Conservation (phyloP, 257 asterid species). For the Fraxinus excelsior region DNA sequence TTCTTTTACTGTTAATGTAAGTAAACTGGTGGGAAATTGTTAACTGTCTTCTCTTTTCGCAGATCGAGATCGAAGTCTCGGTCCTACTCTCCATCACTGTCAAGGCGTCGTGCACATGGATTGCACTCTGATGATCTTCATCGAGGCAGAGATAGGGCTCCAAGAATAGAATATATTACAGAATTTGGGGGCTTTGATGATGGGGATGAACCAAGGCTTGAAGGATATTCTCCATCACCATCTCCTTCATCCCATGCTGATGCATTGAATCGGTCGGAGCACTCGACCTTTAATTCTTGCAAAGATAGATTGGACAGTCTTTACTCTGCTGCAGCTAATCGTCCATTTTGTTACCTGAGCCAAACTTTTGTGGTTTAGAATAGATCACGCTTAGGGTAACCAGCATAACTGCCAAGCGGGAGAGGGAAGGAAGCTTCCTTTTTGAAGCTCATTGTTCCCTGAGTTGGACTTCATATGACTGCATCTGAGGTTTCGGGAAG, state of each 20-base stretch:
- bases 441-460: constrained; percentile 47
- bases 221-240: constrained; percentile 93
- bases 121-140: constrained; percentile 52
- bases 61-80: constrained; percentile 83
- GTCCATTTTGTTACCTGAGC: constrained; percentile 65
- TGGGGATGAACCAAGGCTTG: constrained; percentile 66
- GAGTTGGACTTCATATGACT: constrained; percentile 48
- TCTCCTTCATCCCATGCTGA: constrained; percentile 82
- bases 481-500: constrained; percentile 42
- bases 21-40: constrained; percentile 14
- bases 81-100: constrained; percentile 79
- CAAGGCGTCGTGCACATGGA: constrained; percentile 71
- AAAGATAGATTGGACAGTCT: constrained; percentile 84
- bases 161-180: constrained; percentile 92
- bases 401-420: constrained; percentile 46
- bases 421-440: constrained; percentile 52
- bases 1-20: constrained; percentile 10
- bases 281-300: constrained; percentile 91
- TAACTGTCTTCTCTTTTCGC: constrained; percentile 22
- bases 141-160: constrained; percentile 73
- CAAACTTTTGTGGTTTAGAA: constrained; percentile 54
- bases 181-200: constrained; percentile 88
- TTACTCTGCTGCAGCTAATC: constrained; percentile 89
- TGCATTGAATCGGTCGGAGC: constrained; percentile 97
- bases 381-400: constrained; percentile 50